Conservation (phyloP, 2,329 filamentous ascomycete genomes). For the Botrytis aclada region DNA sequence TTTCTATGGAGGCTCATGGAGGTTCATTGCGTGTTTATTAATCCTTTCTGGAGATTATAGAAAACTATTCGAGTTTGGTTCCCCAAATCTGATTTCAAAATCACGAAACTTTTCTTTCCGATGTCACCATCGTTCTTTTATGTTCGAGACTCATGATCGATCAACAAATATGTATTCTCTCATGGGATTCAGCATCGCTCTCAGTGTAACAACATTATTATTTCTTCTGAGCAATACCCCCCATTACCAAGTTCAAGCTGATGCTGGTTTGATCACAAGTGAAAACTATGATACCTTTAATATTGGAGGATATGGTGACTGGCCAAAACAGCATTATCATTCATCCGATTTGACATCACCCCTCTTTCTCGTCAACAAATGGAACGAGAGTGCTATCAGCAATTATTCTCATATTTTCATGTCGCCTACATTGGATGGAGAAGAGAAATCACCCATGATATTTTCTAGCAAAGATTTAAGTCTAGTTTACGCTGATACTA, state of each 20-base stretch:
- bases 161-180: neutral
- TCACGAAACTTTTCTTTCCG: conserved; percentile 14
- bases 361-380: conserved; percentile 13
- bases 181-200: neutral
- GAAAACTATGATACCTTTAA: conserved; percentile 8
- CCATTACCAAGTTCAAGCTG: neutral
- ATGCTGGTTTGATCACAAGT: conserved; percentile 5
- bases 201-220: neutral
- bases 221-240: neutral
- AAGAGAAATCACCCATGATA: neutral
- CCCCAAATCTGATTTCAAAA: neutral
- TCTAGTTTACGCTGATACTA: conserved; percentile 10
- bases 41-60: neutral
- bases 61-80: neutral
- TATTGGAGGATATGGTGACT: conserved; percentile 11
- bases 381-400: conserved; percentile 11
- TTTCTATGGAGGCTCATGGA: neutral
- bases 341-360: conserved; percentile 9
- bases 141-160: conserved; percentile 4
- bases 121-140: conserved; percentile 14
- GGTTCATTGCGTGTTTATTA: neutral
- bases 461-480: conserved; percentile 17
- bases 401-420: conserved; percentile 16
- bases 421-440: neutral
- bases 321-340: conserved; percentile 7